phyloP scores from a whole-genome alignment of 2,329 filamentous ascomycete species.

The Onygena corvina region DNA sequence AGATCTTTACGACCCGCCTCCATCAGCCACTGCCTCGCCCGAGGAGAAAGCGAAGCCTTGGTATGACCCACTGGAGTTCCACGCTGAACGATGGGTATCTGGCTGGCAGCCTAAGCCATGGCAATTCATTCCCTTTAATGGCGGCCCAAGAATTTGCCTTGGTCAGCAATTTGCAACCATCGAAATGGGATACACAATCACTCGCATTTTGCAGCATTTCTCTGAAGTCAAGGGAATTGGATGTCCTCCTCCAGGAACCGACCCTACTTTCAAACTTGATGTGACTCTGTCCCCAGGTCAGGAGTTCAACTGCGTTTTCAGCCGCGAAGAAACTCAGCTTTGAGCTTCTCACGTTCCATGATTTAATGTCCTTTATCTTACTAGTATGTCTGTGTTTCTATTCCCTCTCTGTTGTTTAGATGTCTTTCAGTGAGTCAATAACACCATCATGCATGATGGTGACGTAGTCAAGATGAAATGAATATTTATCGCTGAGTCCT shows the following conservation, averaged over 20 bases:
- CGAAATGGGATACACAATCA: conserved; percentile 44
- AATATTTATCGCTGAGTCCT: no score
- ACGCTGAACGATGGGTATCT: conserved; percentile 41
- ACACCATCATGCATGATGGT: no score
- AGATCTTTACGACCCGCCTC: conserved; percentile 37
- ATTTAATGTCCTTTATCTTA: neutral
- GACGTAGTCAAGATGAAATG: no score
- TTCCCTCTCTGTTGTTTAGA: no score
- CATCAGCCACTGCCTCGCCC: neutral
- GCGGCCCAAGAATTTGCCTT: conserved; percentile 44
- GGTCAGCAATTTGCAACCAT: conserved; percentile 50
- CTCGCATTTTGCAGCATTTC: conserved; percentile 34
- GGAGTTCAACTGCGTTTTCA: conserved; percentile 31
- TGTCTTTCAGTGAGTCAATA: no score
- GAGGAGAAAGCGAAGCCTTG: conserved; percentile 23
- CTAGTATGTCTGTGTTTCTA: neutral
- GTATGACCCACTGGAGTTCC: conserved; percentile 35
- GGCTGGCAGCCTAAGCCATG: conserved; percentile 42
- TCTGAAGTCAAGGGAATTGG: conserved; percentile 27
- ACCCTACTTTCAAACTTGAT: conserved; percentile 28
- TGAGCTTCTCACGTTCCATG: neutral
- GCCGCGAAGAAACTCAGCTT: neutral
- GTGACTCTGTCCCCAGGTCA: conserved; percentile 29
- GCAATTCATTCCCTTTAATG: conserved; percentile 46
- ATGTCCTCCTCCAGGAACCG: conserved; percentile 23